These are phyloP conservation scores for Vitis hybrid DNA, from an alignment of 177 flowering plant species.

Conservation along the genomic window DNA sequence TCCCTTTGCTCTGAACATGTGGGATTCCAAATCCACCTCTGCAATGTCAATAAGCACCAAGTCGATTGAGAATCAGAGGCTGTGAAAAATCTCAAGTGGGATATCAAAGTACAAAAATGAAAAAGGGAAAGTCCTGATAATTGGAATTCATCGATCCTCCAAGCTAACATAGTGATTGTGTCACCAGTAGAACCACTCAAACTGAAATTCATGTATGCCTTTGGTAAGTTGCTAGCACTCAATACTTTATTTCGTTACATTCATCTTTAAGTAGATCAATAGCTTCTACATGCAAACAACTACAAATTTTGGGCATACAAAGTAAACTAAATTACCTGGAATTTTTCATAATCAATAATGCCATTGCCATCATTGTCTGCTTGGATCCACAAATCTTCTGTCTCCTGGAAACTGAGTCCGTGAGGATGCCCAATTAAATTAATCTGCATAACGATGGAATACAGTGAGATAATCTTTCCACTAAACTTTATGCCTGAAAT, in stretches of 20 bases:
- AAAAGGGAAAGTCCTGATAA: too few relatives aligned
- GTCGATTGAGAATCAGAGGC: background rate
- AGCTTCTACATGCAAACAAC: too few relatives aligned
- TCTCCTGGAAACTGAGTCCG: constrained; percentile 72
- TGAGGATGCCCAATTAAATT: constrained; percentile 62
- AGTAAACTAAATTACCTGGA: constrained; percentile 52
- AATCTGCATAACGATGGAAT: constrained; percentile 45
- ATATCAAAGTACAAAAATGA: too few relatives aligned
- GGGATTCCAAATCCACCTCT: constrained; percentile 24
- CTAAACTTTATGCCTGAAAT: background rate
- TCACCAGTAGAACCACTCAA: too few relatives aligned
- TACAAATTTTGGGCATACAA: too few relatives aligned
- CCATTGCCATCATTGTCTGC: constrained; percentile 79
- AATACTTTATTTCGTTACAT: too few relatives aligned
- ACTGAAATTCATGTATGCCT: too few relatives aligned
- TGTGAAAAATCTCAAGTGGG: too few relatives aligned
- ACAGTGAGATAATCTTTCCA: background rate
- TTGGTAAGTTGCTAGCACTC: too few relatives aligned
- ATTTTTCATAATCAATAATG: constrained; percentile 67
- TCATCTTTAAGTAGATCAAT: too few relatives aligned
- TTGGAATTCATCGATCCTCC: too few relatives aligned
- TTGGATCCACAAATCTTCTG: constrained; percentile 74
- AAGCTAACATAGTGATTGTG: too few relatives aligned
- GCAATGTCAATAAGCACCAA: background rate
- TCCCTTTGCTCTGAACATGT: constrained; percentile 14